Conservation (phyloP, 2,329 filamentous ascomycete species). For the Sordariomycetes sp. region DNA sequence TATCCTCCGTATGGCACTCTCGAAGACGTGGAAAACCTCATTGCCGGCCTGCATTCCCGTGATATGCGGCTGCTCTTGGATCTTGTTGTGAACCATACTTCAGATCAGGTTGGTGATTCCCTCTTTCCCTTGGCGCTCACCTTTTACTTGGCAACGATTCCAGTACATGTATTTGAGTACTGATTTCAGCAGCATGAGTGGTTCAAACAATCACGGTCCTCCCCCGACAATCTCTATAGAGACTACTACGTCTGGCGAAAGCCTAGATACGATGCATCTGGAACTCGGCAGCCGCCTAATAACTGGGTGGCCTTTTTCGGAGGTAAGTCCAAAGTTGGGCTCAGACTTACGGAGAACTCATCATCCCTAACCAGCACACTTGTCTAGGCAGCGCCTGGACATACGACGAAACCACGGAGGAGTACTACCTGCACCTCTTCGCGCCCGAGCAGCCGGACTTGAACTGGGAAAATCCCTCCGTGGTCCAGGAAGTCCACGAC, state of each 20-base stretch:
- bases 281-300: conserved; percentile 41
- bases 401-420: conserved; percentile 31
- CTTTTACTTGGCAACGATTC: too few species aligned
- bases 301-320: conserved; percentile 27
- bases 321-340: conserved; percentile 14
- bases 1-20: conserved; percentile 56
- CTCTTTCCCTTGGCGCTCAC: too few species aligned
- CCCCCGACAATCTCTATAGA: conserved; percentile 36
- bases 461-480: conserved; percentile 31
- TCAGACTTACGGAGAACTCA: too few species aligned
- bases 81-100: conserved; percentile 61
- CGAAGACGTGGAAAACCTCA: conserved; percentile 50
- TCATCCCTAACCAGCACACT: too few species aligned
- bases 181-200: conserved; percentile 35
- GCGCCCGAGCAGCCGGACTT: conserved; percentile 60
- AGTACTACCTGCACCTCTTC: conserved; percentile 56
- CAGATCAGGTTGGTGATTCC: conserved; percentile 18
- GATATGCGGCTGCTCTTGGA: conserved; percentile 61
- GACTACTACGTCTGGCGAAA: conserved; percentile 56
- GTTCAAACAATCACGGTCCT: conserved; percentile 41
- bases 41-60: conserved; percentile 43
- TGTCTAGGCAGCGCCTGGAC: conserved; percentile 21
- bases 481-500: not conserved
- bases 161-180: too few species aligned
- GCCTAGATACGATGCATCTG: conserved; percentile 23